Evolutionary conservation across 352 stramenopile species (phyloP).

Genomic region (Globisporangium radiosum): DNA sequence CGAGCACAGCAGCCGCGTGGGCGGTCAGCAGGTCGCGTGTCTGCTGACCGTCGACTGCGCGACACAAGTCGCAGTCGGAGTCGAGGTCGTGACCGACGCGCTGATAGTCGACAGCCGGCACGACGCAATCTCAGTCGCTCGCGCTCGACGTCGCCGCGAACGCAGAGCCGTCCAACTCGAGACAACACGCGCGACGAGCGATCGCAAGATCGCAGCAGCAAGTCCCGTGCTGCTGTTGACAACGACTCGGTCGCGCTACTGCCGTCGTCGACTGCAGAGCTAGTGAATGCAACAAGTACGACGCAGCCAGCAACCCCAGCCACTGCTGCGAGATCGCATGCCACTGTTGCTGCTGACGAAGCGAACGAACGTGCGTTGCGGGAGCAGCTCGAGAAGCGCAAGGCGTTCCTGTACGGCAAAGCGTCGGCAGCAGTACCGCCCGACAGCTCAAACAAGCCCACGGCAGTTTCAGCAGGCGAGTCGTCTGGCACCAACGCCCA

Average conservation of each 20-base stretch:
- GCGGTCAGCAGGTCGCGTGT: not conserved
- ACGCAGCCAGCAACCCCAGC: not conserved
- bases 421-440: no score
- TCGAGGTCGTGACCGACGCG: slow-evolving; percentile 9
- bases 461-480: not conserved
- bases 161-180: slow-evolving; percentile 1
- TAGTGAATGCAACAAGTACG: no score
- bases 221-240: no score
- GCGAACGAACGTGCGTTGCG: not conserved
- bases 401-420: slow-evolving; percentile 57
- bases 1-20: slow-evolving; percentile 4
- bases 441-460: not conserved
- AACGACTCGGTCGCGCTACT: no score
- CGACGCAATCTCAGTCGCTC: slow-evolving; percentile 11
- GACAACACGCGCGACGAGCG: not conserved
- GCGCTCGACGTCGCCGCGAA: slow-evolving; percentile 19
- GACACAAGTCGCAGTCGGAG: slow-evolving; percentile 29
- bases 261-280: no score
- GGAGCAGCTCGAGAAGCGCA: slow-evolving; percentile 38
- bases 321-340: slow-evolving; percentile 14
- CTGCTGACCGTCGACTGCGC: slow-evolving; percentile 2
- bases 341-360: slow-evolving; percentile 10
- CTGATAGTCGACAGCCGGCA: slow-evolving; percentile 13
- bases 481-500: not conserved
- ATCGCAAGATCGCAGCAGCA: not conserved